Base-by-base conservation (phyloP, 1,284 basidiomycete genomes). In the Fomitopsis schrenkii region DNA sequence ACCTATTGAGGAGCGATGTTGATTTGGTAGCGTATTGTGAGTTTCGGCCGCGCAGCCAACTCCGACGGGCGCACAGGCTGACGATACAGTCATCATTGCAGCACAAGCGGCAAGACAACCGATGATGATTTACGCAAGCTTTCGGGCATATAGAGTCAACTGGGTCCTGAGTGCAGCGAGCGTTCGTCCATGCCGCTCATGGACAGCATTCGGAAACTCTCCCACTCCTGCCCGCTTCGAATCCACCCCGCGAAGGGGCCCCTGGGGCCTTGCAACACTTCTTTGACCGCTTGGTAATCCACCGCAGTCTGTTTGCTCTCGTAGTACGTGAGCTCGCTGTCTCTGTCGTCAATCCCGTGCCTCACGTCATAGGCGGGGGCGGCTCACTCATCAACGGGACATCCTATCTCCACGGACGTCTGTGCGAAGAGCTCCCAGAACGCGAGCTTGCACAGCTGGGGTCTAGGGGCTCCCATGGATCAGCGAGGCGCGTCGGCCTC, bases 201-300 rank as follows among this genome's bases (percentile, higher is more conserved):
- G 30, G 66, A 65, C 28, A 62, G 40, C 17, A 53, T 26, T 33
- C 68, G 64, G 62, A 76, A 76, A 36, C 62, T 61, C 63, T 76
- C 74, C 69, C 70, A 75, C 41, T 66, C 55, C 22, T 62, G 53
- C 5, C 75, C 75, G 48, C 72, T 75, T 19, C 55, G 58, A 8
- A 76, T 60, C 75, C 75, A 76, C 8, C 72, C 72, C 22, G 69
- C 63, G 55, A 76, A 75, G 3, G 71, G 71, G 5, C 71, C 67
- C 4, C 62, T 62, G 1, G 60, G 56, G 9, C 68, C 67, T 40
- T 67, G 63, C 59, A 64, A 41, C 10, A 44, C 58, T 4, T 9
- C 28, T 59, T 72, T 76, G 10, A 67, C 71, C 1, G 45, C 40
- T 61, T 69, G 68, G 62, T 74, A 74, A 8, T 58, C 59, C 1